A percentile compares a stretch with the other conserved stretches of the same genome.
Evolutionary conservation across 176 grass and related monocot species (phyloP).

Genomic region (Musa schizocarpa): DNA sequence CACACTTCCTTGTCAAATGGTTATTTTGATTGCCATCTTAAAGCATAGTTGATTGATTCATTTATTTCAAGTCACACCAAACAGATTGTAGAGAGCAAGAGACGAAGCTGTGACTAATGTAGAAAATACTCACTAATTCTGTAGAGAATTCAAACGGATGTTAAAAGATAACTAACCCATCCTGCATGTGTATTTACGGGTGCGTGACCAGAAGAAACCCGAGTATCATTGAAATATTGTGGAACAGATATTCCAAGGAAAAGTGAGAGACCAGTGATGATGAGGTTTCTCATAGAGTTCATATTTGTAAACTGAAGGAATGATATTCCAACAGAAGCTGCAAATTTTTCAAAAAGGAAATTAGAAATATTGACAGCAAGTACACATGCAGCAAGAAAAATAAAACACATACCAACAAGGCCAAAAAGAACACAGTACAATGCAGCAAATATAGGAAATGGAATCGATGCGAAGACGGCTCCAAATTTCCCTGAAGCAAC

Average conservation of each 20-base stretch:
- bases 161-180: conserved; percentile 28
- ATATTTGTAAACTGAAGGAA: conserved; percentile 55
- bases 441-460: conserved; percentile 48
- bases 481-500: conserved; percentile 45
- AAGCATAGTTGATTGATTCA: not conserved
- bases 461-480: conserved; percentile 50
- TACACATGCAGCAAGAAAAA: not conserved
- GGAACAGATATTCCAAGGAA: conserved; percentile 56
- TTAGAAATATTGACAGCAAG: not conserved
- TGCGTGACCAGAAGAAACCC: conserved; percentile 40
- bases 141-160: not conserved
- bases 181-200: conserved; percentile 37
- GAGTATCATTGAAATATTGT: conserved; percentile 38
- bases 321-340: conserved; percentile 48
- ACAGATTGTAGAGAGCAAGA: not conserved
- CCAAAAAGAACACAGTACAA: conserved; percentile 48
- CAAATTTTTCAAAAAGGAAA: conserved; percentile 17
- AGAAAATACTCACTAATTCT: not conserved
- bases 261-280: conserved; percentile 39
- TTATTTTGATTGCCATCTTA: too few relatives aligned
- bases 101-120: too few relatives aligned
- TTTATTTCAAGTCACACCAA: not conserved
- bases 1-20: too few relatives aligned
- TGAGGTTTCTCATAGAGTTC: conserved; percentile 53
- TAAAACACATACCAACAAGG: conserved; percentile 31